Base-by-base conservation (phyloP, 164 flowering plant species). In the Berberis vulgaris region DNA sequence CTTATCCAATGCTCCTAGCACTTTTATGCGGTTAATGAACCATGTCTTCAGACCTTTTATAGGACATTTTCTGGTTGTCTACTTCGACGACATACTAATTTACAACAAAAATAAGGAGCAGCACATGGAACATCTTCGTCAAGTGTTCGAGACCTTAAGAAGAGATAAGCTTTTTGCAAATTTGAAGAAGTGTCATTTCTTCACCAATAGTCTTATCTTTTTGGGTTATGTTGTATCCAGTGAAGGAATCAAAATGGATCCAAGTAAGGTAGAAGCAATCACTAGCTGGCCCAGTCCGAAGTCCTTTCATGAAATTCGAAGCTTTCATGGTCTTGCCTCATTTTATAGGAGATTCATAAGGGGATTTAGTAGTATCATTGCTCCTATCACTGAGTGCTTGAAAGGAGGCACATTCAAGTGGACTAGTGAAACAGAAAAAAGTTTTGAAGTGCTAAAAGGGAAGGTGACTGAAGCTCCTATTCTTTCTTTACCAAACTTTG, bases 391-490 rank as follows among this genome's bases (percentile, higher is more conserved):
- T 1, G 54, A 61, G 26, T 46, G 64, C 54, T 2, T 46, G n/a
- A 61, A 61, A 9, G 13, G 43, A 45, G 54, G 54, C 5, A 13
- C 3, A 2, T 61, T 47, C 8, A 8, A 40, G 6, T 46, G 54
- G 42, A 40, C n/a, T 7, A 2, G 1, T 26, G 43, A 46, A 38
- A 54, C 64, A 5, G 5, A 47, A 7, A 44, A 46, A 7, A 41
- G 43, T 38, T 61, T 61, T 61, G 54, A 47, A 38, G 42, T 61
- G n/a, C n/a, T 3, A 46, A 26, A 61, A 61, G 54, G 40, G 26
- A 9, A 46, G 49, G 13, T 1, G 26, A 40, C n/a, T 5, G 7
- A 26, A 6, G 54, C 54, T 7, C 64, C 64, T 2, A 10, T 47
- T 1, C 54, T 61, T 7, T 41, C 41, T 5, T 43, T 61, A 0